phyloP scores from a whole-genome alignment of 2,329 filamentous ascomycete genomes.

The Thermothelomyces thermophilus region DNA sequence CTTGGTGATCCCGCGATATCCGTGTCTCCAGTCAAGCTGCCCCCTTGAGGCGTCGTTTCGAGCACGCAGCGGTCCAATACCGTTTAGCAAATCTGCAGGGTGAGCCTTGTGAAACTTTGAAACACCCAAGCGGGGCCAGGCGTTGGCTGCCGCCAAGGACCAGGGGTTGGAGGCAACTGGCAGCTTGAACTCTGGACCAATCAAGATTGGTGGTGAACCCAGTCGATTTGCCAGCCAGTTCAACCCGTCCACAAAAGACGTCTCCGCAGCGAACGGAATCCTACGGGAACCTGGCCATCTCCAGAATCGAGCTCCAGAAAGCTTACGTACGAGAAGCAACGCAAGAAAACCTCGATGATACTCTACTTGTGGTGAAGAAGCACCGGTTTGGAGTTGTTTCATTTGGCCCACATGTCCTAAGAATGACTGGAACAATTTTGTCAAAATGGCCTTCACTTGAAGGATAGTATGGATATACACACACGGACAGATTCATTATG shows the following conservation, averaged over 20 bases:
- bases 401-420: constrained; percentile 1
- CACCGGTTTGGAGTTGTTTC: neutral
- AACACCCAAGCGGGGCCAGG: constrained; percentile 3
- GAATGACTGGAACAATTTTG: no score
- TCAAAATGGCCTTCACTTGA: no score
- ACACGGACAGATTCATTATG: no score
- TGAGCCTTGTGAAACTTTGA: constrained; percentile 9
- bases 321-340: no score
- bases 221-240: neutral
- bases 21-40: constrained; percentile 6
- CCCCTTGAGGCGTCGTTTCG: constrained; percentile 5
- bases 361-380: no score
- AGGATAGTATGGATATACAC: no score
- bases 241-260: neutral
- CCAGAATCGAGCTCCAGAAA: neutral
- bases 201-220: neutral
- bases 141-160: neutral
- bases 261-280: constrained; percentile 1
- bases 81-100: neutral
- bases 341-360: no score
- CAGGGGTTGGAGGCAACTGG: neutral
- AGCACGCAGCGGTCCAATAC: neutral
- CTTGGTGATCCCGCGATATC: neutral
- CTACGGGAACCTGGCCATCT: neutral
- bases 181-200: constrained; percentile 2